These are phyloP conservation scores for Albifimbria verrucaria DNA, from an alignment of 2,329 filamentous ascomycete species.

Conservation along the genomic window DNA sequence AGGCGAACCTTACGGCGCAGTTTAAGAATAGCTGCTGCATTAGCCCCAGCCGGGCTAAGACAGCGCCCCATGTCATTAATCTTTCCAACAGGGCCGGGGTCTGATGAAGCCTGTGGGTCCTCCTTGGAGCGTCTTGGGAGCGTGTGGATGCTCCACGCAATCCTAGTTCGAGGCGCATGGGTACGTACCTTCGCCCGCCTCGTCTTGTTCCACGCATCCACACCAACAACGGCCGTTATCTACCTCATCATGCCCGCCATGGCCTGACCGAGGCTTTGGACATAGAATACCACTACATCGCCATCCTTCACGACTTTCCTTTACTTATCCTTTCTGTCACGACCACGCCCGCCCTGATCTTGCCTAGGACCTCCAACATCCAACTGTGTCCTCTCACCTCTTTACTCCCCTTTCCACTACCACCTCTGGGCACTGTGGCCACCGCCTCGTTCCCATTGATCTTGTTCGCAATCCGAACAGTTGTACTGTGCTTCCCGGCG, in stretches of 20 bases:
- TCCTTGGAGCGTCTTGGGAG: conserved; percentile 3
- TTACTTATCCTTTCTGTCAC: conserved; percentile 24
- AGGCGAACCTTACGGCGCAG: conserved; percentile 30
- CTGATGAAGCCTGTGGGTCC: conserved; percentile 26
- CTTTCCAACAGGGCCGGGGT: conserved; percentile 27
- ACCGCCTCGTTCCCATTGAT: conserved; percentile 4
- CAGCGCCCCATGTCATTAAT: conserved; percentile 32
- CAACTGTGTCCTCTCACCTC: no score
- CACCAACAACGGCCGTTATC: conserved; percentile 12
- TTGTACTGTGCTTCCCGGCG: conserved; percentile 15
- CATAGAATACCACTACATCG: conserved; percentile 17
- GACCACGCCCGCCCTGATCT: conserved; percentile 4
- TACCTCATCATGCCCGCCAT: conserved; percentile 22
- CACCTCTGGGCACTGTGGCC: neutral
- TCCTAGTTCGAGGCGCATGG: conserved; percentile 25
- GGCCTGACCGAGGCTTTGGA: conserved; percentile 6
- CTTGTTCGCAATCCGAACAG: no score
- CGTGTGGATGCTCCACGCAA: conserved; percentile 35
- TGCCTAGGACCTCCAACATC: conserved; percentile 5
- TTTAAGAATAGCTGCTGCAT: conserved; percentile 45
- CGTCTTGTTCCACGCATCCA: conserved; percentile 15
- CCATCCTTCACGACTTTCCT: conserved; percentile 35
- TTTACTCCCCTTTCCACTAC: conserved; percentile 12
- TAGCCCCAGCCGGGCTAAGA: conserved; percentile 31
- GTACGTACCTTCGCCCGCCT: conserved; percentile 20